phyloP scores from a whole-genome alignment of 371 early-diverging fungal species.

The Syncephalis fuscata region DNA sequence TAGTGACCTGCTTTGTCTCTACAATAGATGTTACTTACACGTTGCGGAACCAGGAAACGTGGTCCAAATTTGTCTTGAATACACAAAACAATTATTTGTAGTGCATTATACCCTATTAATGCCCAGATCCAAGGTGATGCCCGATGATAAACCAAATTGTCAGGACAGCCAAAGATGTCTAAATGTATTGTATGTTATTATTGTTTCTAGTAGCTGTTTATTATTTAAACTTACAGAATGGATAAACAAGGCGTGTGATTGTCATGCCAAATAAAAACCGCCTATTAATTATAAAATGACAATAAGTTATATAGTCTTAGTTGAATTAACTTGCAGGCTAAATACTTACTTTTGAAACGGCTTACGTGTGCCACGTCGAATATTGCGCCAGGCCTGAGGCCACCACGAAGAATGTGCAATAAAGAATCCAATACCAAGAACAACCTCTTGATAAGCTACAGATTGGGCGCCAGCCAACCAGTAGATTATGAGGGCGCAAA shows the following conservation, averaged over 20 bases:
- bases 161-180: slow-evolving; percentile 38
- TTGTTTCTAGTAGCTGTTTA: too few relatives aligned
- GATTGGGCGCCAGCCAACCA: background rate
- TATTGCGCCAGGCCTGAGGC: slow-evolving; percentile 57
- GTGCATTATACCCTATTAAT: slow-evolving; percentile 28
- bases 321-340: too few relatives aligned
- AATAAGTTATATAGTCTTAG: too few relatives aligned
- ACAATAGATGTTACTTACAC: too few relatives aligned
- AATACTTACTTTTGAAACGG: slow-evolving; percentile 14
- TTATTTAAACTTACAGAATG: slow-evolving; percentile 24
- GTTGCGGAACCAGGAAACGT: slow-evolving; percentile 52
- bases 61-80: slow-evolving; percentile 56
- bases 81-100: slow-evolving; percentile 38
- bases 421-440: slow-evolving; percentile 25
- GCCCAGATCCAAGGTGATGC: slow-evolving; percentile 31
- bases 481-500: background rate
- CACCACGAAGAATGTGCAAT: slow-evolving; percentile 58
- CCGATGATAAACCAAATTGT: slow-evolving; percentile 30
- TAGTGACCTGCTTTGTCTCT: too few relatives aligned
- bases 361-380: slow-evolving; percentile 35
- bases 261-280: slow-evolving; percentile 46
- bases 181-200: too few relatives aligned
- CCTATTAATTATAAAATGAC: slow-evolving; percentile 8
- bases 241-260: slow-evolving; percentile 33
- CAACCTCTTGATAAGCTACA: slow-evolving; percentile 15